These are phyloP conservation scores for Yamadazyma phyllophila DNA, from an alignment of 805 yeast species.

Conservation along the genomic window DNA sequence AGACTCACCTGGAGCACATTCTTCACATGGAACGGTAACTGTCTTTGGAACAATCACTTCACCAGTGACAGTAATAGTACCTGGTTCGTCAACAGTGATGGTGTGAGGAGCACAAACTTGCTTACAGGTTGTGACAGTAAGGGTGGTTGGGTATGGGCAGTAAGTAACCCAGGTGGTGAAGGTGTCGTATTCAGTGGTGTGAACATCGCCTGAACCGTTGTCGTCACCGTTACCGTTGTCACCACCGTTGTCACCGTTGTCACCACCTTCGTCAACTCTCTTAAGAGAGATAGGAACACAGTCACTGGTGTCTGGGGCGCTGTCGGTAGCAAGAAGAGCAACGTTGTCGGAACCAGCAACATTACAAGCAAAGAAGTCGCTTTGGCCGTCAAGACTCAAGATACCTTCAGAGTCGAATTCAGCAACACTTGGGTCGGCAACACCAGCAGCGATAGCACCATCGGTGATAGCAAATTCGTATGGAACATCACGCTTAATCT, in stretches of 20 bases:
- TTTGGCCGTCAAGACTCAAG: neutral
- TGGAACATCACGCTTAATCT: neutral
- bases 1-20: no score
- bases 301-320: neutral
- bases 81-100: slow-evolving; percentile 29
- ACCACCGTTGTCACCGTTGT: neutral
- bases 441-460: neutral
- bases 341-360: neutral
- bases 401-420: neutral
- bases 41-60: slow-evolving; percentile 23
- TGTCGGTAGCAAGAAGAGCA: neutral
- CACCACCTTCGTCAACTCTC: neutral
- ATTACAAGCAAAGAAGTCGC: slow-evolving; percentile 1
- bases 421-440: neutral
- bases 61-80: slow-evolving; percentile 34
- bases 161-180: slow-evolving; percentile 36
- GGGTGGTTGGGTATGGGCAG: slow-evolving; percentile 35
- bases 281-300: neutral
- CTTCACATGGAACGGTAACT: neutral
- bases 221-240: slow-evolving; percentile 15
- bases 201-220: slow-evolving; percentile 16
- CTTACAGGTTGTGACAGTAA: slow-evolving; percentile 33
- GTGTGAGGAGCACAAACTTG: slow-evolving; percentile 23
- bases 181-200: slow-evolving; percentile 20
- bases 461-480: neutral